A percentile compares a stretch with the other conserved stretches of the same genome.
These are phyloP conservation scores for Verticillium nubilum DNA, from an alignment of 2,329 filamentous ascomycete species.

Conservation along the genomic window DNA sequence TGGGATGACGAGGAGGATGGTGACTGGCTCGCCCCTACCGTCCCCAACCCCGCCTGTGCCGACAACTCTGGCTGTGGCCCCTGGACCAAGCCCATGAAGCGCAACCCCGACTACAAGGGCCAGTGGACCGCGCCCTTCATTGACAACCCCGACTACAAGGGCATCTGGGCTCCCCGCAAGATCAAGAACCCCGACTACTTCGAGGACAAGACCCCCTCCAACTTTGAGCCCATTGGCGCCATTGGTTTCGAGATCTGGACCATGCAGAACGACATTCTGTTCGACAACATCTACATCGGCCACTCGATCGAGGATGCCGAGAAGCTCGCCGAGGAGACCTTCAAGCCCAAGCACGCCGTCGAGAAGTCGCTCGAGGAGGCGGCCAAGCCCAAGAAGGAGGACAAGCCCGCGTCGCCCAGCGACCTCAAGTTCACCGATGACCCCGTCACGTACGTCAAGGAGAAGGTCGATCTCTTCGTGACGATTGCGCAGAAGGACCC, in stretches of 20 bases:
- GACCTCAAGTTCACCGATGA: conserved; percentile 88
- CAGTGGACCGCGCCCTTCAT: conserved; percentile 92
- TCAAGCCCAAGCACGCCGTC: conserved; percentile 77
- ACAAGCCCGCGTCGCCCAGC: conserved; percentile 62
- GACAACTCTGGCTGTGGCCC: conserved; percentile 90
- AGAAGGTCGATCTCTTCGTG: conserved; percentile 91
- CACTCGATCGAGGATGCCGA: conserved; percentile 92
- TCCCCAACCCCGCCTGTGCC: conserved; percentile 93
- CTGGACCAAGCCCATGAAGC: conserved; percentile 87
- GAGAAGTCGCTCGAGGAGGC: conserved; percentile 78
- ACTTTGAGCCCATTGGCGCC: conserved; percentile 96
- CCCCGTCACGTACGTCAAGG: conserved; percentile 79
- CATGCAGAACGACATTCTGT: conserved; percentile 98
- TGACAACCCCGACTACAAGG: conserved; percentile 98
- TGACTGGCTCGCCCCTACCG: conserved; percentile 86
- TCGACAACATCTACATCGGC: conserved; percentile 99
- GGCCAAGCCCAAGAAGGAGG: conserved; percentile 68
- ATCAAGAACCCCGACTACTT: conserved; percentile 95
- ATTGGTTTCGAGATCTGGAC: conserved; percentile 99
- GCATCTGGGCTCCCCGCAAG: conserved; percentile 88
- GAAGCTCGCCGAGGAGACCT: conserved; percentile 84
- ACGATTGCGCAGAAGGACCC: conserved; percentile 78
- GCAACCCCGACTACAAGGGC: conserved; percentile 97
- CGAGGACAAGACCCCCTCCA: conserved; percentile 93
- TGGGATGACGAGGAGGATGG: conserved; percentile 99